A percentile compares a stretch with the other conserved stretches of the same genome.
Conservation (phyloP, 2,329 filamentous ascomycete species). For the Aaosphaeria pasadenensis region DNA sequence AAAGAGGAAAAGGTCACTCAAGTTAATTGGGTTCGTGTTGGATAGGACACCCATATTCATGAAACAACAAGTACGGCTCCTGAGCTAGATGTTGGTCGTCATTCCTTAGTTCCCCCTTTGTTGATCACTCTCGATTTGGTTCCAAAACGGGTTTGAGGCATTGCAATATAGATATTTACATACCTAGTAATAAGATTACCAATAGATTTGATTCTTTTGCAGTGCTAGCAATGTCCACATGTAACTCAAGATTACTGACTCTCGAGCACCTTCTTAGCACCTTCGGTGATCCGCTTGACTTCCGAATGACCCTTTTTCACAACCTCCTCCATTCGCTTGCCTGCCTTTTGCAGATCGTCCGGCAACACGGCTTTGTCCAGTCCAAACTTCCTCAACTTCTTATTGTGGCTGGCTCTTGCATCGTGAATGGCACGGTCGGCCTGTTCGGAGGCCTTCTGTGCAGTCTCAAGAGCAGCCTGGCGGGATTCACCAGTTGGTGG, state of each 20-base stretch:
- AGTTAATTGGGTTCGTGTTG: too few relatives aligned
- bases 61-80: too few relatives aligned
- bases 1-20: too few relatives aligned
- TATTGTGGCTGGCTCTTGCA: slow-evolving; percentile 48
- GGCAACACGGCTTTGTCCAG: slow-evolving; percentile 42
- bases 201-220: too few relatives aligned
- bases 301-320: slow-evolving; percentile 48
- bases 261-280: slow-evolving; percentile 47
- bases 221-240: too few relatives aligned
- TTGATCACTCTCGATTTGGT: too few relatives aligned
- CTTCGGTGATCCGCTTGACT: slow-evolving; percentile 49
- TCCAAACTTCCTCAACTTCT: slow-evolving; percentile 45
- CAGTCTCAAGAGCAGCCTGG: slow-evolving; percentile 37
- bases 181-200: too few relatives aligned
- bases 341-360: slow-evolving; percentile 50
- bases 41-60: too few relatives aligned
- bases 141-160: too few relatives aligned
- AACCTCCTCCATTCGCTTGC: slow-evolving; percentile 49
- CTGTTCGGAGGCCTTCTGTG: slow-evolving; percentile 42
- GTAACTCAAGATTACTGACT: slow-evolving; percentile 11
- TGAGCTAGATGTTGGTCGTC: too few relatives aligned
- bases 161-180: too few relatives aligned
- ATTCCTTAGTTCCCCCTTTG: too few relatives aligned
- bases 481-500: slow-evolving; percentile 58
- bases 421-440: slow-evolving; percentile 42